Evolutionary conservation across 1,139 yeast species (phyloP), one percentile per base, ranked within the genome.

Genomic region (Suhomyces maxii): DNA sequence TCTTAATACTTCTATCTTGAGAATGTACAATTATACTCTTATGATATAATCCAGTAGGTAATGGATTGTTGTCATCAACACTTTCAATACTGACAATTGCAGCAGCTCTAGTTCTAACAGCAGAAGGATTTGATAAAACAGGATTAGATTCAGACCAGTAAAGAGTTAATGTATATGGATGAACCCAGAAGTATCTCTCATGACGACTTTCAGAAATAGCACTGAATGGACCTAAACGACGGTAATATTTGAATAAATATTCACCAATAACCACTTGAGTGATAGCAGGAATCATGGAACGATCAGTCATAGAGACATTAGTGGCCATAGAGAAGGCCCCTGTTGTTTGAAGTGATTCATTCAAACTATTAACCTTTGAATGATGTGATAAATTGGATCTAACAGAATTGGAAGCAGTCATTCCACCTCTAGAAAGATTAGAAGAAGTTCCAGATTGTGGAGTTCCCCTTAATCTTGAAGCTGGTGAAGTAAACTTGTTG

Each of bases 261-360:
- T 91, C 98, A 47, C 99, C 99, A 65, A 91, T 87, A 41, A 93
- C 91, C 7, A 95, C 86, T 64, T 90, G 97, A 0, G 97, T 87
- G 46, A 93, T 81, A 3, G 95, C 93, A 2, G 95, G 91, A 54
- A 89, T 86, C 79, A 89, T 87, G 39, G 83, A 80, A 45, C 79
- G 81, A 53, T 85, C 93, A 4, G 86, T 82, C 36, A 86, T 68
- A 0, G 93, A 84, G 4, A 84, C 84, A 60, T 83, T 77, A 0
- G 93, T 85, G 40, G 84, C 85, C 60, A 87, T 77, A 1, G 91
- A 84, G 37, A 75, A 63, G 2, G 60, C 58, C 3, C 68, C 74
- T 9, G 63, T 56, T 3, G 74, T 65, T 37, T 64, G 64, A 26
- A 73, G 51, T 0, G 77, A 69, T 36, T 70, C 73, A 13, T 55